Base-by-base conservation (phyloP, 2,329 filamentous ascomycete species). In the Xylaria multiplex region DNA sequence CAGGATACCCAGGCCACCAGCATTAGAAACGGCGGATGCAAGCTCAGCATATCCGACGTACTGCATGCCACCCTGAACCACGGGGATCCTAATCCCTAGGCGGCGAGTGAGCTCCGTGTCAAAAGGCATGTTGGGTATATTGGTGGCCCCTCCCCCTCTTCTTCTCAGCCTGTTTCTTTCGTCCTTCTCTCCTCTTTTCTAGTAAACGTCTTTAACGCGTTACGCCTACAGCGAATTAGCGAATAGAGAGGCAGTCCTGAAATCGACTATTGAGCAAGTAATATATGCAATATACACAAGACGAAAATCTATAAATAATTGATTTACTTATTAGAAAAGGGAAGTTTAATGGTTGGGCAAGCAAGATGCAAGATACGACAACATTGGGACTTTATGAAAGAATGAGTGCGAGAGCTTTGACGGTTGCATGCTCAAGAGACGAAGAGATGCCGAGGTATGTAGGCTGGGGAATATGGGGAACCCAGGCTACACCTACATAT, bases 61-160 rank as follows among this genome's bases (percentile, higher is more conserved):
- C 87, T 93, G 90, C 92, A 96, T 95, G 75, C 92, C 92, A 77
- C 92, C 92, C 79, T 96, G 92, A 65, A 96, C 90, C 68, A 96
- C 84, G 73, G 92, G 92, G 70, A 95, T 74, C 62, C 77, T 80
- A 74, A 88, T 88, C 79, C 86, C 86, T 73, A 88, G 82, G 53
- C 81, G 82, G 75, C 84, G 83, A 64, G 86, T 88, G 67, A 88
- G 79, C 73, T 85, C 84, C 68, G 86, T 88, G 70, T 85, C 76
- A 78, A 87, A 83, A 73, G 86, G 84, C 86, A 88, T 88, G 64
- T 69, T 80, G 72, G 66, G 6, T 55, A 7, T 50, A 30, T 9
- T 48, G 27, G 16, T 24, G 2, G 14, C 7, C 53, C 3, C 42
- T 19, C 32, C n/a, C 30, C 24, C 22, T 49, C 32, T 45, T 27